Evolutionary conservation across 1,139 yeast species (phyloP).

Genomic region (Debaryomyces subglobosus): DNA sequence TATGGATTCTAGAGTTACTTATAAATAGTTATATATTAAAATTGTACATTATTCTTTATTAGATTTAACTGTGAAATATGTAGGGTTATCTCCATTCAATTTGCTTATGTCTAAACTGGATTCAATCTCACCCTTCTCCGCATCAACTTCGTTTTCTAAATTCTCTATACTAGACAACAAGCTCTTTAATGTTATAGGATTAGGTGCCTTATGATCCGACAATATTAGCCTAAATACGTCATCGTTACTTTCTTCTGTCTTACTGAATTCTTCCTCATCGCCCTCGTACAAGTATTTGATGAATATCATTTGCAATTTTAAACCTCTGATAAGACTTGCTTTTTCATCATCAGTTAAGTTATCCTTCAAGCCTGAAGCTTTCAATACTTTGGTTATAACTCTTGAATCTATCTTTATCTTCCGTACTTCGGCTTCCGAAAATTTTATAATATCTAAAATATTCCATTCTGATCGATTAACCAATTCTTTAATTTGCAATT

Average conservation of each 20-base stretch:
- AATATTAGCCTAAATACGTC: conserved; percentile 37
- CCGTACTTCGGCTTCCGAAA: conserved; percentile 11
- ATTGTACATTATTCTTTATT: conserved; percentile 7
- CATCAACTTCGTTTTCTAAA: conserved; percentile 21
- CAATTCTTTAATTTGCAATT: conserved; percentile 13
- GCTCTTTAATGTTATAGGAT: conserved; percentile 26
- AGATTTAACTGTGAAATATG: conserved; percentile 15
- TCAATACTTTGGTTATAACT: conserved; percentile 35
- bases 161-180: conserved; percentile 26
- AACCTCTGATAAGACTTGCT: conserved; percentile 29
- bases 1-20: conserved; percentile 72
- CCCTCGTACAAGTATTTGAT: conserved; percentile 44
- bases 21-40: conserved; percentile 10
- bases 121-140: conserved; percentile 32
- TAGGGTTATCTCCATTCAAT: conserved; percentile 8
- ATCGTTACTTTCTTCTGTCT: conserved; percentile 24
- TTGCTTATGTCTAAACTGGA: conserved; percentile 11
- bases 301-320: conserved; percentile 50
- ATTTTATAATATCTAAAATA: conserved; percentile 24
- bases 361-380: conserved; percentile 48
- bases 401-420: conserved; percentile 19
- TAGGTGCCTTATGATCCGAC: conserved; percentile 32
- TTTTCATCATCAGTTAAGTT: conserved; percentile 25
- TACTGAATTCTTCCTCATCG: conserved; percentile 15
- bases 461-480: conserved; percentile 33